Evolutionary conservation across 2,329 filamentous ascomycete species (phyloP).

Genomic region (Stylonectria norvegica): DNA sequence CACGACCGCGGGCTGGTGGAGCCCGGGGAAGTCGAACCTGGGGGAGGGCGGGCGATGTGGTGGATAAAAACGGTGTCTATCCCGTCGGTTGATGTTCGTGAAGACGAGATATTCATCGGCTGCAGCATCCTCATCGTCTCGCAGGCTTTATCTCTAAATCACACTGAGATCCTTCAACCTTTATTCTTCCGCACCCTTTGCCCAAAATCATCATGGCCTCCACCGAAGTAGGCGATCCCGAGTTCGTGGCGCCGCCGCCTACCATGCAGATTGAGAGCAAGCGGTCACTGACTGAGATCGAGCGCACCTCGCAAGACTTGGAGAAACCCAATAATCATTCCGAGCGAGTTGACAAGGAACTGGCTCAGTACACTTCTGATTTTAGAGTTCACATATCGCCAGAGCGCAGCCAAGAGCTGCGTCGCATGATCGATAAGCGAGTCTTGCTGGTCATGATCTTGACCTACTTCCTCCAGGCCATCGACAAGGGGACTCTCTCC

Average conservation of each 20-base stretch:
- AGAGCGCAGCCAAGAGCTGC: conserved; percentile 59
- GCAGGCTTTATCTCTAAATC: too few species aligned
- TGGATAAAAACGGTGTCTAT: conserved; percentile 5
- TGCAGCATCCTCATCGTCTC: too few species aligned
- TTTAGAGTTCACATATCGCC: conserved; percentile 54
- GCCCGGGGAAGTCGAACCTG: background rate
- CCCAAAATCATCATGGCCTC: background rate
- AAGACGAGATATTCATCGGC: too few species aligned
- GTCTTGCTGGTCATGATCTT: conserved; percentile 68
- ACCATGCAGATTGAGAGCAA: conserved; percentile 15
- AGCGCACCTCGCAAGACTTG: conserved; percentile 28
- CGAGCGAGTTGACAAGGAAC: conserved; percentile 59
- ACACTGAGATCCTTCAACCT: too few species aligned
- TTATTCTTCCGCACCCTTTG: background rate
- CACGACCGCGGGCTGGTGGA: background rate
- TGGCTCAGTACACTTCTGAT: conserved; percentile 61
- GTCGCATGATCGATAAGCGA: conserved; percentile 62
- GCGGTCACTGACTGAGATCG: conserved; percentile 24
- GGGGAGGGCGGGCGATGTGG: background rate
- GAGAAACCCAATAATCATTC: conserved; percentile 47
- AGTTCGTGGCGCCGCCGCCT: background rate
- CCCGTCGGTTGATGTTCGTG: background rate
- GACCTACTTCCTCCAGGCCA: conserved; percentile 69
- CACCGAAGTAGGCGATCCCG: conserved; percentile 39
- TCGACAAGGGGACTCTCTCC: conserved; percentile 65